Evolutionary conservation across 352 stramenopile genomes (phyloP).

Genomic region (Sclerospora graminicola): DNA sequence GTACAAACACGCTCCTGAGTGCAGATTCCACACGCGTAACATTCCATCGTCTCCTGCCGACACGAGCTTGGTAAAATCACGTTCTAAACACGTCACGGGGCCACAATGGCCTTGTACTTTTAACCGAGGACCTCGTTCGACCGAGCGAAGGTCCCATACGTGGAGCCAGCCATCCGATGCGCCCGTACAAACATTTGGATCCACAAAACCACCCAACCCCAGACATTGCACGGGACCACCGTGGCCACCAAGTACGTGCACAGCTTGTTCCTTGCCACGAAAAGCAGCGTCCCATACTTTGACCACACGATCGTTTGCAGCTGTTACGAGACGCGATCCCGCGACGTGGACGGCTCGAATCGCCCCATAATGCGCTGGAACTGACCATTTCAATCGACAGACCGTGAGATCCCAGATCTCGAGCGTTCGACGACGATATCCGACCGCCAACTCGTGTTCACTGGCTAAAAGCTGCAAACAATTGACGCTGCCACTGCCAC

Average conservation of each 20-base stretch:
- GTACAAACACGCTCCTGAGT: conserved; percentile 56
- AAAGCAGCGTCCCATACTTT: conserved; percentile 78
- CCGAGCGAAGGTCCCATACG: conserved; percentile 76
- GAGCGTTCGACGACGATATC: conserved; percentile 39
- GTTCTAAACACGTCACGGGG: conserved; percentile 49
- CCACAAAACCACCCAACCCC: conserved; percentile 54
- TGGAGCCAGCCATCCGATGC: conserved; percentile 62
- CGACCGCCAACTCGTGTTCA: conserved; percentile 50
- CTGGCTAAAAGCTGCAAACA: conserved; percentile 55
- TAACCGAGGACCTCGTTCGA: conserved; percentile 54
- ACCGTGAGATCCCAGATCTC: conserved; percentile 61
- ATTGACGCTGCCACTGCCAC: conserved; percentile 28
- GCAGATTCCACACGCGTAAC: conserved; percentile 71
- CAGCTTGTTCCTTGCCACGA: conserved; percentile 23
- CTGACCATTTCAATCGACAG: conserved; percentile 41
- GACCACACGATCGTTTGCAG: conserved; percentile 57
- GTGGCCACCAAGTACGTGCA: conserved; percentile 52
- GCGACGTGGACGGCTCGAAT: conserved; percentile 65
- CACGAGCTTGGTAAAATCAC: conserved; percentile 74
- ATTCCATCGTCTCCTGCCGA: conserved; percentile 66
- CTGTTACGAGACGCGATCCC: conserved; percentile 58
- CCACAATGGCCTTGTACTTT: conserved; percentile 41
- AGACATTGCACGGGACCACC: conserved; percentile 59
- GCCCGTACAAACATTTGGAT: conserved; percentile 72
- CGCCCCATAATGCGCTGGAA: conserved; percentile 41